phyloP scores from a whole-genome alignment of 352 stramenopile genomes.

The Phytophthora megakarya region DNA sequence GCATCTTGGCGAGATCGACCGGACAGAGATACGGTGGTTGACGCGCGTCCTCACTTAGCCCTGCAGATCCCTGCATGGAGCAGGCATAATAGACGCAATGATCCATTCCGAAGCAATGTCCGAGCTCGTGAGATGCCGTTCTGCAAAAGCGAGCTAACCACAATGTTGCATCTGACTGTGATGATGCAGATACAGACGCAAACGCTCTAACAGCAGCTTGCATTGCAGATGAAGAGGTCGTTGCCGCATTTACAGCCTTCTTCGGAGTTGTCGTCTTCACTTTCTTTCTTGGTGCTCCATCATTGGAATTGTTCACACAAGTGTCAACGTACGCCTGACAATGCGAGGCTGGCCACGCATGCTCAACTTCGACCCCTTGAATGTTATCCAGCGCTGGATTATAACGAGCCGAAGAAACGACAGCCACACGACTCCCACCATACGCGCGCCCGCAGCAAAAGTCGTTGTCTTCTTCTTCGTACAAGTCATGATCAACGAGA shows the following conservation, averaged over 20 bases:
- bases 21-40: conserved; percentile 30
- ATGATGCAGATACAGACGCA: conserved; percentile 3
- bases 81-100: conserved; percentile 34
- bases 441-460: conserved; percentile 34
- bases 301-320: conserved; percentile 9
- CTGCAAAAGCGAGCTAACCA: conserved; percentile 29
- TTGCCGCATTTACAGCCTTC: background rate
- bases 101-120: conserved; percentile 33
- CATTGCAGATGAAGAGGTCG: background rate
- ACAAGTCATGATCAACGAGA: conserved; percentile 31
- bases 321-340: conserved; percentile 21
- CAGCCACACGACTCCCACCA: conserved; percentile 27
- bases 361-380: conserved; percentile 26
- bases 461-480: conserved; percentile 29
- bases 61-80: conserved; percentile 30
- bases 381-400: conserved; percentile 14
- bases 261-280: background rate
- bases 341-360: conserved; percentile 28
- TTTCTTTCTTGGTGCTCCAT: conserved; percentile 15
- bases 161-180: conserved; percentile 13
- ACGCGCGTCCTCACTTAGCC: conserved; percentile 26
- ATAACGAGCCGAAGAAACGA: conserved; percentile 28
- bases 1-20: conserved; percentile 26
- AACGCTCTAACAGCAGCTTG: conserved; percentile 18
- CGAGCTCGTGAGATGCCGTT: conserved; percentile 30